Conservation (phyloP, 306 rosid species). For the apple (Malus domestica) region ASM211411v1 NC_041798.1:37998001-37998500, state of each 20-base stretch:
- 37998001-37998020: conserved; percentile 70
- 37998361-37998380: neutral
- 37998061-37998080: conserved; percentile 67
- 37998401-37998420: neutral
- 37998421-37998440: neutral
- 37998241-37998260: neutral
- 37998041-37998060: conserved; percentile 83
- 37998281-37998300: neutral
- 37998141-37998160: neutral
- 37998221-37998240: neutral
- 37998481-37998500: too few relatives aligned
- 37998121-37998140: neutral
- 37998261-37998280: neutral
- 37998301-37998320: neutral
- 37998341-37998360: neutral
- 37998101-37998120: conserved; percentile 8
- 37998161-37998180: neutral
- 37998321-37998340: neutral
- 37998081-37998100: conserved; percentile 89
- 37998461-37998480: neutral
- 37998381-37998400: too few relatives aligned
- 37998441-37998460: neutral
- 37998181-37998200: neutral
- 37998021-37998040: conserved; percentile 96
- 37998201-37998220: neutral